A percentile compares a stretch with the other conserved stretches of the same genome.
Evolutionary conservation across 345 rosid genomes (phyloP).

Genomic region (Salix koriyanagi): DNA sequence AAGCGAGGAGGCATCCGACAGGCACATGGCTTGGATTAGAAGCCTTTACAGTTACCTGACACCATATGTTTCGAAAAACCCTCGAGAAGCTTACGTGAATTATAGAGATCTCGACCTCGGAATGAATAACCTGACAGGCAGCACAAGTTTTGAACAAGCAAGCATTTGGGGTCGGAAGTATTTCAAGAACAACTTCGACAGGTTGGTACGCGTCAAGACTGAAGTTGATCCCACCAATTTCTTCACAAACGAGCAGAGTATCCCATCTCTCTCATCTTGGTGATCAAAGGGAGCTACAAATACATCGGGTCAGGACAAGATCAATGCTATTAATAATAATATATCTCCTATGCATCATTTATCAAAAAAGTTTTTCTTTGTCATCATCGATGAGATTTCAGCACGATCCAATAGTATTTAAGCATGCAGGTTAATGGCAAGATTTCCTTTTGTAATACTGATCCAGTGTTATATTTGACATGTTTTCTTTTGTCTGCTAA

Average conservation of each 20-base stretch:
- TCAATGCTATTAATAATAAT: neutral
- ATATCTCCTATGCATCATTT: neutral
- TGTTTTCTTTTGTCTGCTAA: neutral
- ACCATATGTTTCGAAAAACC: slow-evolving; percentile 48
- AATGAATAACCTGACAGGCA: neutral
- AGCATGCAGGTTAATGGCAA: no score
- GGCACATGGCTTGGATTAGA: slow-evolving; percentile 23
- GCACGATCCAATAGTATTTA: no score
- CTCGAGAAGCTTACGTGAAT: slow-evolving; percentile 39
- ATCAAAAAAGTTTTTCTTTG: neutral
- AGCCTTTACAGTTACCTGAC: slow-evolving; percentile 32
- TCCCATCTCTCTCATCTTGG: neutral
- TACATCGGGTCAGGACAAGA: neutral
- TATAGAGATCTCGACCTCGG: slow-evolving; percentile 23
- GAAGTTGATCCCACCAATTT: neutral
- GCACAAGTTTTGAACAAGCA: neutral
- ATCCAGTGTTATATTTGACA: no score
- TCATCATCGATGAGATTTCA: neutral
- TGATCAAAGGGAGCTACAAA: neutral
- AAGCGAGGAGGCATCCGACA: slow-evolving; percentile 16
- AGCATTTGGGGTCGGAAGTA: neutral
- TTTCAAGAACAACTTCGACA: neutral
- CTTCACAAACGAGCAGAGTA: neutral
- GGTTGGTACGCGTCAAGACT: neutral
- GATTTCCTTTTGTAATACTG: neutral